Percentiles rank a stretch among this genome's conserved stretches.
Evolutionary conservation across 495 filamentous ascomycete species (phyloP).

Genomic region (Cercophora samala): DNA sequence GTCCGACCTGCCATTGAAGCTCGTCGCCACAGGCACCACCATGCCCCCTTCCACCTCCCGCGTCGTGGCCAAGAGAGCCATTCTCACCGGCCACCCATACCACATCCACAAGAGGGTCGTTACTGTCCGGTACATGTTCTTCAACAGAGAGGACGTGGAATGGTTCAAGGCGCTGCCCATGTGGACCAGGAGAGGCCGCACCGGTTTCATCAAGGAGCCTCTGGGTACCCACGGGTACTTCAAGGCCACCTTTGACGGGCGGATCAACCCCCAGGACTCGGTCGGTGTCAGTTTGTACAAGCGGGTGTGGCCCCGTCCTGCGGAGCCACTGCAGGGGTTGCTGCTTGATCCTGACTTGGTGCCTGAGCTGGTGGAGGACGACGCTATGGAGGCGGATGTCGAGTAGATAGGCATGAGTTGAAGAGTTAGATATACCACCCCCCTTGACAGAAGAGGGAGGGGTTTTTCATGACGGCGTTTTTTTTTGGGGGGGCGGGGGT

Average conservation of each 20-base stretch:
- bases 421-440: not conserved
- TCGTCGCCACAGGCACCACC: slow-evolving; percentile 82
- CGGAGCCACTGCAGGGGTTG: slow-evolving; percentile 49
- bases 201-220: slow-evolving; percentile 86
- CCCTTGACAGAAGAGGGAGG: not conserved
- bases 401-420: slow-evolving; percentile 7
- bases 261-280: slow-evolving; percentile 89
- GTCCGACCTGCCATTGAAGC: slow-evolving; percentile 47
- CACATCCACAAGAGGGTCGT: slow-evolving; percentile 98
- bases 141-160: slow-evolving; percentile 86
- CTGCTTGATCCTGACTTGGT: slow-evolving; percentile 33
- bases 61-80: slow-evolving; percentile 88
- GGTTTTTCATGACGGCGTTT: slow-evolving; percentile 4
- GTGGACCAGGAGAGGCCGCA: slow-evolving; percentile 87
- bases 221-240: slow-evolving; percentile 98
- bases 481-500: too few relatives aligned
- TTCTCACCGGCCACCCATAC: slow-evolving; percentile 92
- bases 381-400: slow-evolving; percentile 43
- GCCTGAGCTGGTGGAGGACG: slow-evolving; percentile 13
- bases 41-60: slow-evolving; percentile 73
- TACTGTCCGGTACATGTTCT: slow-evolving; percentile 99
- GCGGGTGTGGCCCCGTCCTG: slow-evolving; percentile 77
- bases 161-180: slow-evolving; percentile 97
- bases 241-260: slow-evolving; percentile 95
- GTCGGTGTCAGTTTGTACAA: slow-evolving; percentile 93